Evolutionary conservation across 225 moss, liverwort and hornwort genomes (phyloP), one percentile per base, ranked within the genome.

Genomic region (Anthoceros angustus): DNA sequence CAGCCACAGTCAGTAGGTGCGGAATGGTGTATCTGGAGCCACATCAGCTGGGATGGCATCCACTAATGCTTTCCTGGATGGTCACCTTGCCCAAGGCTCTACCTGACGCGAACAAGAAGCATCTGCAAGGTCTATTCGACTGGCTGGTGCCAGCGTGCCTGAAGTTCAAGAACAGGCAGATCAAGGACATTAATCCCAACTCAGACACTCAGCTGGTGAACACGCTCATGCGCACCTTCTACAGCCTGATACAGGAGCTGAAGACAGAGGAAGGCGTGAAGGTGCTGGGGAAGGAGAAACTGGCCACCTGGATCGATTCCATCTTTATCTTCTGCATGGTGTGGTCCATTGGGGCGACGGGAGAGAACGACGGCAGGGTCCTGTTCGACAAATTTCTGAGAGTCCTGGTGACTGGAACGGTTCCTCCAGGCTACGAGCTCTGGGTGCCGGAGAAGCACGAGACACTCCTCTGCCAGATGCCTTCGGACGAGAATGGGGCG

Each of bases 11-110:
- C 12, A 91, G 91, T 61, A 71, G 91, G 25, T 91, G 91, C 70
- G 91, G 91, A 12, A 91, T 91, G 91, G 91, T 91, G 18, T 91
- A 87, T 41, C 69, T 91, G 68, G 91, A 91, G 62, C 91, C 91
- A 2, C 87, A 91, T 74, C 87, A 91, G 72, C 73, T 91, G 81
- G 90, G 86, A 23, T 91, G 87, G 90, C 82, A 80, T 61, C 87
- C 90, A 41, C 65, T 91, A 4, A 87, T 87, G 87, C 63, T 61
- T 63, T 91, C 90, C 0, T 92, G 86, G 91, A 70, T 88, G n/a
- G 78, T 72, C 70, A 83, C 78, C 20, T 62, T 92, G 25, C 88
- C 91, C 40, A 60, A 78, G 14, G 86, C 86, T 26, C 79, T 92
- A 67, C 73, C 50, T 14, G 77, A 74, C 11, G 68, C 82, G 26